Base-by-base conservation (phyloP, 2,329 filamentous ascomycete genomes). In the Pseudopyricularia javanii region DNA sequence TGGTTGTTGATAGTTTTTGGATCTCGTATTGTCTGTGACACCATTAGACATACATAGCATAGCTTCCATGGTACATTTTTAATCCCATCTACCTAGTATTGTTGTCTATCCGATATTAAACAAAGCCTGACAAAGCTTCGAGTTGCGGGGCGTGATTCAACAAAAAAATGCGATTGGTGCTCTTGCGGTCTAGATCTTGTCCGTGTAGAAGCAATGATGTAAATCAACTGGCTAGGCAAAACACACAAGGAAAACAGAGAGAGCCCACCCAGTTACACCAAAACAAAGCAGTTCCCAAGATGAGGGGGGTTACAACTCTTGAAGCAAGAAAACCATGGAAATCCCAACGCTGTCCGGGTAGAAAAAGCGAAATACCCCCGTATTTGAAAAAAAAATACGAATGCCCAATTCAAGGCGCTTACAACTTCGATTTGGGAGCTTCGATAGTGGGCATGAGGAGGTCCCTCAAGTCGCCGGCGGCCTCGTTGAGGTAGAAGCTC, bases 401-500 rank as follows among this genome's bases (percentile, higher is more conserved):
- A 45, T 24, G 40, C 20, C 17, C 22, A 45, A 24, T 4, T 17
- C 17, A 30, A 5, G 28, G 5, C 28, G 9, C 43, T 47, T 88
- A 96, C 67, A 96, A 71, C 79, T 95, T 96, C 26, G 91, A 82
- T 78, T 95, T 95, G 59, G 86, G 79, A 17, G 80, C 67, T 68
- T 91, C 83, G 47, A 95, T 69, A 48, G 87, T 89, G 22, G 88
- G 86, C 63, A 88, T 71, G 67, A 98, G 79, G 52, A 98, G 70
- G 60, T 95, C 91, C 58, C 91, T 80, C 66, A 98, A 82, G 58
- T 98, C 93, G 56, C 82, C 79, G 1, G 91, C 93, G 0, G 93
- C 91, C 72, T 98, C 93, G 64, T 90, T 94, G 59, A 98, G 75
- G 72, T 89, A 98, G 76, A 91, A 88, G 70, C 88, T 93, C 91